A percentile compares a stretch with the other conserved stretches of the same genome.
phyloP scores from a whole-genome alignment of 768 basidiomycete species.

The Russula compacta region DNA sequence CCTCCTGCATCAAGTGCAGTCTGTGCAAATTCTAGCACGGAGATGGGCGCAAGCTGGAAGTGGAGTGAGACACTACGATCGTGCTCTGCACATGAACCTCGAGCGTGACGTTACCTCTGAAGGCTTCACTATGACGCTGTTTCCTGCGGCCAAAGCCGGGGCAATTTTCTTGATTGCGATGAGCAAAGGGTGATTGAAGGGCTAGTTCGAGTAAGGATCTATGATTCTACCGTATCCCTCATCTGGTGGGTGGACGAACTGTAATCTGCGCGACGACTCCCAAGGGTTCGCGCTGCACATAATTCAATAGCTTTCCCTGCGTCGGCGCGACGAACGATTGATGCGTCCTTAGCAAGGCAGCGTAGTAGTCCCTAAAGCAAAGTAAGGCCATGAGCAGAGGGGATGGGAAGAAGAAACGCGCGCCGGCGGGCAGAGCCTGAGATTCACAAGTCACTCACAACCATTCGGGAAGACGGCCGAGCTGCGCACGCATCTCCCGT shows the following conservation, averaged over 20 bases:
- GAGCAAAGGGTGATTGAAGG: constrained; percentile 84
- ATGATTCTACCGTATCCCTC: not conserved
- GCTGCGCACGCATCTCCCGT: constrained; percentile 74
- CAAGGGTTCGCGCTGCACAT: constrained; percentile 69
- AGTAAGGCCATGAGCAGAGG: not conserved
- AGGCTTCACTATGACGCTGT: constrained; percentile 75
- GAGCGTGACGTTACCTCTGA: constrained; percentile 45
- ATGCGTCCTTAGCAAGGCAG: constrained; percentile 62
- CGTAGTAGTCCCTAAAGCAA: constrained; percentile 57
- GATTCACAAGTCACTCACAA: constrained; percentile 58
- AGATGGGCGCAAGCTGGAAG: constrained; percentile 61
- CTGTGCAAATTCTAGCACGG: constrained; percentile 67
- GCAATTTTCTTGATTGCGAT: constrained; percentile 87
- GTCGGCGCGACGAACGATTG: constrained; percentile 67
- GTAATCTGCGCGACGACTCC: constrained; percentile 89
- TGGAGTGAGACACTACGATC: not conserved
- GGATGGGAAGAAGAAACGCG: not conserved
- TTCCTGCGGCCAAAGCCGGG: constrained; percentile 77
- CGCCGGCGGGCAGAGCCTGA: not conserved
- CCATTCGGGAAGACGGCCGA: constrained; percentile 77
- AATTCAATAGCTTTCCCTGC: constrained; percentile 70
- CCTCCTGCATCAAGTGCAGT: constrained; percentile 59
- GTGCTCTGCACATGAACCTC: not conserved
- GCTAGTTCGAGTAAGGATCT: constrained; percentile 32
- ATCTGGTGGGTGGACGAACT: constrained; percentile 30